Evolutionary conservation across 768 basidiomycete species (phyloP), one percentile per base, ranked within the genome.

Genomic region (Lactarius vividus): DNA sequence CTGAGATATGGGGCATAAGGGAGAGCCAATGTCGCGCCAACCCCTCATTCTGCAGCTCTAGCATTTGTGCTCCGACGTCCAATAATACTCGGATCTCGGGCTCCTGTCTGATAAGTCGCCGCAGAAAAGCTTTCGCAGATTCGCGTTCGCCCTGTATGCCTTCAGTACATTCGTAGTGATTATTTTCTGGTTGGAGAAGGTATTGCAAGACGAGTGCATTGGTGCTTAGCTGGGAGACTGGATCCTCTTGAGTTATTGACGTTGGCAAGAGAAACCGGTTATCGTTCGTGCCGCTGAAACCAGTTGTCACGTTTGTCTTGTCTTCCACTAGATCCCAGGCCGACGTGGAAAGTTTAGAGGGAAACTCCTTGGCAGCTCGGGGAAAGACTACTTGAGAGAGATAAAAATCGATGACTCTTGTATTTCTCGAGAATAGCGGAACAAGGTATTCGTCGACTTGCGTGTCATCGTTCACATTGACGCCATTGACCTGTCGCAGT

Each of bases 251-350:
- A 1, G 65, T 59, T 15, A 80, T 77, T 4, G 78, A 72, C 0
- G 73, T 65, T 1, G 79, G 80, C 11, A 80, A 60, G 9, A 77
- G 68, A 64, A 73, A 69, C 13, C 73, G 75, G 29, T 78, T 78
- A 63, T 85, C 84, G 56, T 85, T 85, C 1, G 84, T 85, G 13
- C 84, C 84, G 57, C 82, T 85, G 67, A 85, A 85, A 2, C 82
- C 83, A 0, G 83, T 84, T 0, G 76, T 82, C 18, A 76, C 33
- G 26, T 75, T 66, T 11, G 37, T n/a, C 56, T 76, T 81, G 4
- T 62, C 64, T 59, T 80, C 79, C 0, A 80, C 83, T 33, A 85
- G 71, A 73, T 85, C 85, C 85, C 84, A 85, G 0, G 78, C 78
- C 0, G 80, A 82, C 13, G 83, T 80, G 5, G 80, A 69, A 20